These are phyloP conservation scores for Cadophora gregata DNA, from an alignment of 2,329 filamentous ascomycete genomes.

Conservation along the genomic window DNA sequence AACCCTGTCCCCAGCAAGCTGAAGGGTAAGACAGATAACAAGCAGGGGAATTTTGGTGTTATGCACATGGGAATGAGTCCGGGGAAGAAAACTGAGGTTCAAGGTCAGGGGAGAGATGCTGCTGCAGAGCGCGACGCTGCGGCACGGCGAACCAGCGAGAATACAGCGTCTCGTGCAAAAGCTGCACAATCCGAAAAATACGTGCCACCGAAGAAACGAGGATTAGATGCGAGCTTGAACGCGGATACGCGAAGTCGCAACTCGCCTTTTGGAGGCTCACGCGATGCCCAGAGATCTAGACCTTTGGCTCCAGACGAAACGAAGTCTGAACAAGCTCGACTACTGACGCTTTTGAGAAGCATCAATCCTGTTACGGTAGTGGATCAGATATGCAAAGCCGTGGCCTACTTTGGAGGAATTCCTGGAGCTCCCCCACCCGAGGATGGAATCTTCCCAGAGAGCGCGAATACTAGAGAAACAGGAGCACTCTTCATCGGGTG, in stretches of 20 bases:
- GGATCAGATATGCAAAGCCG: conserved; percentile 66
- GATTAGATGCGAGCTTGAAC: conserved; percentile 37
- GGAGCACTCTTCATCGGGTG: conserved; percentile 65
- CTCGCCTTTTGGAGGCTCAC: conserved; percentile 38
- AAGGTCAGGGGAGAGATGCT: conserved; percentile 44
- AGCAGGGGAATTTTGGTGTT: conserved; percentile 66
- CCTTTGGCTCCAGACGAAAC: conserved; percentile 54
- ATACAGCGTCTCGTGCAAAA: conserved; percentile 62
- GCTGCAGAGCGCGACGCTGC: conserved; percentile 61
- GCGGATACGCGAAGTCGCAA: conserved; percentile 34
- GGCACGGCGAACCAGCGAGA: conserved; percentile 67
- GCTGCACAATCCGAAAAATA: conserved; percentile 61
- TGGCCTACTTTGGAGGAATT: conserved; percentile 68
- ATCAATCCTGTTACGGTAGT: conserved; percentile 62
- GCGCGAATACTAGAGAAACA: conserved; percentile 60
- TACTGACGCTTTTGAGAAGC: conserved; percentile 61
- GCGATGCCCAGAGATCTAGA: conserved; percentile 38
- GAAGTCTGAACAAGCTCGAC: conserved; percentile 64
- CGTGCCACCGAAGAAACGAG: conserved; percentile 50
- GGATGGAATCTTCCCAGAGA: conserved; percentile 59
- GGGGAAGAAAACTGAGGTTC: conserved; percentile 46
- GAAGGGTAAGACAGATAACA: conserved; percentile 61
- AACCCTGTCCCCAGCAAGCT: conserved; percentile 68
- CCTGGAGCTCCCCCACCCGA: conserved; percentile 59
- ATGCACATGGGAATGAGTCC: conserved; percentile 63